Conservation (phyloP, 441 rosid species). For the Erysimum cheiri region DNA sequence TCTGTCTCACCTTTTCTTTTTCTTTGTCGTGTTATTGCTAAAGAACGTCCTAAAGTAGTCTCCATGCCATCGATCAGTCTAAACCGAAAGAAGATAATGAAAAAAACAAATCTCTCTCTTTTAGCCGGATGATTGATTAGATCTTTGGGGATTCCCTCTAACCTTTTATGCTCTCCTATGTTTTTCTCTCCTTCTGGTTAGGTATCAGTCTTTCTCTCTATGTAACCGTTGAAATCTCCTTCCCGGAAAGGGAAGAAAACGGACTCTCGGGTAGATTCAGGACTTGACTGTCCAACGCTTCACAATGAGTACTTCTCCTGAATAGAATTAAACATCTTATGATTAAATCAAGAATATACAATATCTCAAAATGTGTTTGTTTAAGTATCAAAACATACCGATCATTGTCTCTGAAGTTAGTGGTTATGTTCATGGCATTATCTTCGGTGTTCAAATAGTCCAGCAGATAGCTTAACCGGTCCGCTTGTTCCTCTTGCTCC, state of each 20-base stretch:
- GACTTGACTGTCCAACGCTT: slow-evolving; percentile 56
- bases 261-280: slow-evolving; percentile 89
- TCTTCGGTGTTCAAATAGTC: slow-evolving; percentile 67
- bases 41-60: not conserved
- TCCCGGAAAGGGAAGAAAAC: slow-evolving; percentile 64
- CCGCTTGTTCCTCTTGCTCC: slow-evolving; percentile 54
- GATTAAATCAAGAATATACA: not conserved
- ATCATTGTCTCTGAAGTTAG: slow-evolving; percentile 59
- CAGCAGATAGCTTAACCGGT: slow-evolving; percentile 56
- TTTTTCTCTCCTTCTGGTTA: slow-evolving; percentile 46
- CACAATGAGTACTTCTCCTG: slow-evolving; percentile 30
- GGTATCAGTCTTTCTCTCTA: slow-evolving; percentile 50
- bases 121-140: slow-evolving; percentile 40
- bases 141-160: slow-evolving; percentile 37
- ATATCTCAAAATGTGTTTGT: not conserved
- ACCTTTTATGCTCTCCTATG: slow-evolving; percentile 44
- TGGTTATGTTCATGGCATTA: slow-evolving; percentile 47
- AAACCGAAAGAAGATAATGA: slow-evolving; percentile 26
- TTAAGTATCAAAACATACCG: slow-evolving; percentile 49
- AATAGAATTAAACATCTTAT: slow-evolving; percentile 9
- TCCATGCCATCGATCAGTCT: slow-evolving; percentile 40
- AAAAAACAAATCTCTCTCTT: slow-evolving; percentile 21
- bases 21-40: slow-evolving; percentile 28
- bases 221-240: slow-evolving; percentile 70
- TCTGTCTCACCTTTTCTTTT: slow-evolving; percentile 34